Conservation (phyloP, 2,329 filamentous ascomycete species). For the Ceratocystis colombiana region DNA sequence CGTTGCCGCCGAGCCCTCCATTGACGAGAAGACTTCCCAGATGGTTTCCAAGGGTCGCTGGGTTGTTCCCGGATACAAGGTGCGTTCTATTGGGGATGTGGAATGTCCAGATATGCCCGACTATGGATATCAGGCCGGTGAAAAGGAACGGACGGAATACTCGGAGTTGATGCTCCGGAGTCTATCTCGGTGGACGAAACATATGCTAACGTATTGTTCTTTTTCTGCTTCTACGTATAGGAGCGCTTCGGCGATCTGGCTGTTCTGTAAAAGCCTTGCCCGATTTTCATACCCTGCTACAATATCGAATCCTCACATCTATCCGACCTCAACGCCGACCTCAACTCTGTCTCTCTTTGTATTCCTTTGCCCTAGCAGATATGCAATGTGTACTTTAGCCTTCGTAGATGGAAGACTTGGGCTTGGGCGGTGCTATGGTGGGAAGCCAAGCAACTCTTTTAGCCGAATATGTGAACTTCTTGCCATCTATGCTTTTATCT, state of each 20-base stretch:
- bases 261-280: conserved; percentile 59
- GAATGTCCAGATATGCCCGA: not conserved
- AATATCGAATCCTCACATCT: conserved; percentile 6
- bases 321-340: conserved; percentile 17
- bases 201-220: not conserved
- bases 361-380: conserved; percentile 34
- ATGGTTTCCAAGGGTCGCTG: conserved; percentile 97
- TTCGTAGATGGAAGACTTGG: conserved; percentile 53
- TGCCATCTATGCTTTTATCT: conserved; percentile 4
- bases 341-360: conserved; percentile 29
- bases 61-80: conserved; percentile 98
- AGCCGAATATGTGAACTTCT: conserved; percentile 20
- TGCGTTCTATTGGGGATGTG: conserved; percentile 38
- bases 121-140: not conserved
- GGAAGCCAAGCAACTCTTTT: conserved; percentile 13
- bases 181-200: not conserved
- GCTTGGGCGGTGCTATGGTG: conserved; percentile 28
- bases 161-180: not conserved
- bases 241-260: conserved; percentile 99
- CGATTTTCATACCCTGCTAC: not conserved
- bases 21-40: conserved; percentile 91
- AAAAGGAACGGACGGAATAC: not conserved
- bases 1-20: conserved; percentile 84
- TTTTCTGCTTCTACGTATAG: conserved; percentile 40
- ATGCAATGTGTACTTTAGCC: conserved; percentile 36